Evolutionary conservation across 495 filamentous ascomycete genomes (phyloP).

Genomic region (Ramalina intermedia): DNA sequence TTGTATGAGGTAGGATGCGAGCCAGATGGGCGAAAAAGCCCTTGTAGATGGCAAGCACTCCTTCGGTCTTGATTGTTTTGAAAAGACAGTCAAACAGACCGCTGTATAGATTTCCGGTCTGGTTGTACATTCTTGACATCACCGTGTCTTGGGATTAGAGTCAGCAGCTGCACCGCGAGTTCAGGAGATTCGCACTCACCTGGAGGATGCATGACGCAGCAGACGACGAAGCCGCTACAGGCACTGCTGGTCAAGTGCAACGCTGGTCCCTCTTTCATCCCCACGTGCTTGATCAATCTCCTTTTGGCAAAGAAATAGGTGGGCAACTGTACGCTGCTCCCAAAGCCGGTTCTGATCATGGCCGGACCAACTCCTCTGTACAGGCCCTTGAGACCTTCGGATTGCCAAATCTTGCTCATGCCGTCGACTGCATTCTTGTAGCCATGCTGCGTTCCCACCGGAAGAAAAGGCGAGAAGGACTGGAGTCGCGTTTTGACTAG

Average conservation of each 20-base stretch:
- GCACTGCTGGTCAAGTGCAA: constrained; percentile 82
- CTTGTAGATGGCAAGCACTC: constrained; percentile 90
- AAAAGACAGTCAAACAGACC: constrained; percentile 82
- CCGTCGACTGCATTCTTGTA: constrained; percentile 82
- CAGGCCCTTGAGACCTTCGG: constrained; percentile 66
- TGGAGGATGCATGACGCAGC: constrained; percentile 95
- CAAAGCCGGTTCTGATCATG: constrained; percentile 95
- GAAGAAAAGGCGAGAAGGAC: constrained; percentile 84
- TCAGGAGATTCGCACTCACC: constrained; percentile 34
- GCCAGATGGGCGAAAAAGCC: constrained; percentile 92
- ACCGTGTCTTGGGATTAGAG: constrained; percentile 59
- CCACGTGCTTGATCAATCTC: constrained; percentile 60
- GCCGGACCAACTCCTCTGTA: constrained; percentile 85
- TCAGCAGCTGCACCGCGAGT: neutral
- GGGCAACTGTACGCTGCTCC: constrained; percentile 85
- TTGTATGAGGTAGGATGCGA: constrained; percentile 82
- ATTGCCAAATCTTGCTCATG: constrained; percentile 56
- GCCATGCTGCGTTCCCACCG: constrained; percentile 88
- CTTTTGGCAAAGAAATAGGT: constrained; percentile 98
- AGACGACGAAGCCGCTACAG: constrained; percentile 88
- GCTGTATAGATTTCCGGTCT: constrained; percentile 89
- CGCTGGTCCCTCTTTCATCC: constrained; percentile 80
- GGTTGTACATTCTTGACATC: constrained; percentile 98
- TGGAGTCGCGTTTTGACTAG: constrained; percentile 96
- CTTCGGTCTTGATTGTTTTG: constrained; percentile 86